Evolutionary conservation across 2,329 filamentous ascomycete species (phyloP).

Genomic region (Botrytis squamosa): DNA sequence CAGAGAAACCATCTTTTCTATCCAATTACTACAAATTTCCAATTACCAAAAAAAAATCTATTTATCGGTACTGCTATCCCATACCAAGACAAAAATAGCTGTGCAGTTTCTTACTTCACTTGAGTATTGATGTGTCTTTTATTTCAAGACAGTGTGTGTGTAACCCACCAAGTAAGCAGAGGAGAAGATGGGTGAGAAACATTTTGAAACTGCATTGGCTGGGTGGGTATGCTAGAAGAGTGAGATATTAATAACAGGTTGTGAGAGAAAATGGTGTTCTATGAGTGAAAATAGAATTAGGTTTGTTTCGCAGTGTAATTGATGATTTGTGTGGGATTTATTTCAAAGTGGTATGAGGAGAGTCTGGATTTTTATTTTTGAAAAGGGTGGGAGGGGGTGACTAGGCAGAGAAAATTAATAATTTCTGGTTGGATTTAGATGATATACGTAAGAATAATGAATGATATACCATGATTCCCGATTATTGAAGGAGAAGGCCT

Average conservation of each 20-base stretch:
- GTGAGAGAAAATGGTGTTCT: background rate
- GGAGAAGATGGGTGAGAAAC: background rate
- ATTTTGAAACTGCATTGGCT: background rate
- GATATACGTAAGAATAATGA: background rate
- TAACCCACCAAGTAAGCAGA: background rate
- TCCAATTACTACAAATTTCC: background rate
- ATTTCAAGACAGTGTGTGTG: background rate
- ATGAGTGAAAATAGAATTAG: too few species aligned
- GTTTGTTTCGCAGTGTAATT: too few species aligned
- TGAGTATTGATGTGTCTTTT: background rate
- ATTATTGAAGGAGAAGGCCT: too few species aligned
- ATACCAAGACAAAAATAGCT: background rate
- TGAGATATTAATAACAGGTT: background rate
- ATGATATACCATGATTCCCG: background rate
- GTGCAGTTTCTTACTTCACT: background rate
- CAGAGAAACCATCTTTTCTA: fast-evolving
- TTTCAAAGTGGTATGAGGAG: background rate
- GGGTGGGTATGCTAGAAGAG: fast-evolving
- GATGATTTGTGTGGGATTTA: background rate
- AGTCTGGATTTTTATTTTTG: fast-evolving
- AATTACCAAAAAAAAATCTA: fast-evolving
- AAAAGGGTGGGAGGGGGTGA: too few species aligned
- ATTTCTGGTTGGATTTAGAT: background rate
- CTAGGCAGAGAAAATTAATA: background rate
- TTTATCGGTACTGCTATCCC: fast-evolving